phyloP scores from a whole-genome alignment of 352 stramenopile genomes.

The Thraustochytrium sp. region DNA sequence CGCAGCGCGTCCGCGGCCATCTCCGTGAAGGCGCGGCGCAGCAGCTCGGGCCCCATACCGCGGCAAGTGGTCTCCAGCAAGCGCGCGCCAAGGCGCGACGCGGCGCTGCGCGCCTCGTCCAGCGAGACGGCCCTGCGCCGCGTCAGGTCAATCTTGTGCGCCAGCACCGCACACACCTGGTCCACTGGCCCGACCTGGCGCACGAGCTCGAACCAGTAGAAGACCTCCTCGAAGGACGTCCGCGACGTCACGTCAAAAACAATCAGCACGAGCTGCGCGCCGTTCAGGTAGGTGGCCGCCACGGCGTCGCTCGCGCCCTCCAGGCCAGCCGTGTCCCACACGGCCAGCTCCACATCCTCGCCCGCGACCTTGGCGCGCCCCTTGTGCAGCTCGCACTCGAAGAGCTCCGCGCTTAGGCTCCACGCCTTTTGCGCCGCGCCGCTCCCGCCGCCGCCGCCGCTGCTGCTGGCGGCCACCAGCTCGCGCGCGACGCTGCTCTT shows the following conservation, averaged over 20 bases:
- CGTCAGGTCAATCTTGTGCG: conserved; percentile 11
- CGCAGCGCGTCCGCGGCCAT: background rate
- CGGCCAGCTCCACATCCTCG: background rate
- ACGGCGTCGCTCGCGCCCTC: background rate
- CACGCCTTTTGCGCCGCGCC: background rate
- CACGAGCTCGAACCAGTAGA: background rate
- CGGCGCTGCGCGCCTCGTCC: background rate
- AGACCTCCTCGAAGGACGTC: background rate
- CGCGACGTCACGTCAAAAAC: conserved; percentile 9
- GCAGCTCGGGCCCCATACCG: background rate
- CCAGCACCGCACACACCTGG: background rate
- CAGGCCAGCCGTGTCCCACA: background rate
- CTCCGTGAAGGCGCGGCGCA: background rate
- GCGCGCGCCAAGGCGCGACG: background rate
- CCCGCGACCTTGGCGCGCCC: background rate
- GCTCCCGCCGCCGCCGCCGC: background rate
- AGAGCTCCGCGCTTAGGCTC: background rate
- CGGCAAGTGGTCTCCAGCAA: background rate
- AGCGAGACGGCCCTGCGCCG: background rate
- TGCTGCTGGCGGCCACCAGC: background rate
- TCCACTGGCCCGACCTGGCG: background rate
- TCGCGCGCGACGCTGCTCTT: background rate
- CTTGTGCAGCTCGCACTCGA: background rate
- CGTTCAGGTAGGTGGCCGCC: background rate
- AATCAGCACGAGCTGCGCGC: background rate